Base-by-base conservation (phyloP, 1,284 basidiomycete genomes). In the Amylostereum areolatum region DNA sequence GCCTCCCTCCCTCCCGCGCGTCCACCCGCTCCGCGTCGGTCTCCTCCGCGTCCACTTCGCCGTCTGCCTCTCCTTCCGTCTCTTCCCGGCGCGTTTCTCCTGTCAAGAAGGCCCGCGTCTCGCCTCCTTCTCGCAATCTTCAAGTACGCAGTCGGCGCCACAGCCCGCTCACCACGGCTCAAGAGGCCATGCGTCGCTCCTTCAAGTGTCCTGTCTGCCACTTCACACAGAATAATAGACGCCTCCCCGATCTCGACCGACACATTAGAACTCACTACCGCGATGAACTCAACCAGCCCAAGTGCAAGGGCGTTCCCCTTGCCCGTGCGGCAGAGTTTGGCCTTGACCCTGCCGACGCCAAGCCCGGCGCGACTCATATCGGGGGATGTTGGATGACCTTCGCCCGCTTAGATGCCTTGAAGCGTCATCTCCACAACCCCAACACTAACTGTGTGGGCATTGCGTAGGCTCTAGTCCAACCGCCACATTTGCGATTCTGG, bases 301-400 rank as follows among this genome's bases (percentile, higher is more conserved):
- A 61, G 27, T 64, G 62, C 53, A 58, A 59, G 28, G 61, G 61
- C 8, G 52, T 62, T 4, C 60, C 59, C 10, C 28, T 46, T 34
- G 50, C 54, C 30, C 47, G 55, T 25, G 56, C 56, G 8, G 42
- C 32, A 28, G 31, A 5, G 12, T 52, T 49, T 30, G 46, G 44
- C 29, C 36, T 53, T 31, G 42, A 18, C n/a, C 29, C 31, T 7
- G 50, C 46, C 32, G 50, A 55, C 46, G 25, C 42, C 39, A 32
- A 50, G 43, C 49, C 9, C 35, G 47, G 52, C 29, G 50, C 43
- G 8, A 32, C 31, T 35, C 43, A 59, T 48, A 53, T 59, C 12
- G 63, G 63, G n/a, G 63, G 62, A 1, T 65, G 63, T 47, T 52
- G 55, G 25, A 53, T 49, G 43, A 44, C 45, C 25, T 64, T 64